These are phyloP conservation scores for Daldinia eschscholtzii DNA, from an alignment of 2,329 filamentous ascomycete genomes.

Conservation along the genomic window DNA sequence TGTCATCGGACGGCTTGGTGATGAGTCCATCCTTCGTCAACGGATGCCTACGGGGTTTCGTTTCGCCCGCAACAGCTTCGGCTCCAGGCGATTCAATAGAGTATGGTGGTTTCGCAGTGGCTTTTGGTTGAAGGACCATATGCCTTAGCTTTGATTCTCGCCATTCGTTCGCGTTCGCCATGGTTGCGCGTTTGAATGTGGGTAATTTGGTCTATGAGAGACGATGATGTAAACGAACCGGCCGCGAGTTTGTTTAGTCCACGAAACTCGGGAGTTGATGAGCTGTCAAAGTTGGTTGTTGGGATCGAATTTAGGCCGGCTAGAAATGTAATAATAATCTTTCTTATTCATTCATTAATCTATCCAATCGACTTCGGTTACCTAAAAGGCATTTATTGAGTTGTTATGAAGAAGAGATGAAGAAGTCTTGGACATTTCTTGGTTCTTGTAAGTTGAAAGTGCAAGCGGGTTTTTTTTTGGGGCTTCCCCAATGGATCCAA, in stretches of 20 bases:
- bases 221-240: conserved; percentile 4
- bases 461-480: conserved; percentile 28
- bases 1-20: conserved; percentile 70
- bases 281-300: background rate
- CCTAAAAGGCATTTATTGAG: conserved; percentile 17
- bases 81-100: conserved; percentile 75
- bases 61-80: conserved; percentile 77
- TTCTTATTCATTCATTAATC: conserved; percentile 21
- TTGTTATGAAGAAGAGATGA: conserved; percentile 8
- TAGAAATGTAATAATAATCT: conserved; percentile 5
- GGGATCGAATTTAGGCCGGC: background rate
- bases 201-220: background rate
- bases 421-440: conserved; percentile 24
- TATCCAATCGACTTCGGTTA: conserved; percentile 12
- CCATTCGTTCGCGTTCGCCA: conserved; percentile 49
- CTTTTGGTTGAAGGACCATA: conserved; percentile 57
- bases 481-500: conserved; percentile 22
- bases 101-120: conserved; percentile 73
- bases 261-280: background rate
- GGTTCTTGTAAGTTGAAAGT: conserved; percentile 19
- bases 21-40: conserved; percentile 72
- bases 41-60: conserved; percentile 77
- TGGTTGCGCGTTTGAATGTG: conserved; percentile 35
- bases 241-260: background rate
- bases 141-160: conserved; percentile 50